Evolutionary conservation across 2,329 filamentous ascomycete species (phyloP), one percentile per base, ranked within the genome.

Genomic region (Aspergillus luchuensis): DNA sequence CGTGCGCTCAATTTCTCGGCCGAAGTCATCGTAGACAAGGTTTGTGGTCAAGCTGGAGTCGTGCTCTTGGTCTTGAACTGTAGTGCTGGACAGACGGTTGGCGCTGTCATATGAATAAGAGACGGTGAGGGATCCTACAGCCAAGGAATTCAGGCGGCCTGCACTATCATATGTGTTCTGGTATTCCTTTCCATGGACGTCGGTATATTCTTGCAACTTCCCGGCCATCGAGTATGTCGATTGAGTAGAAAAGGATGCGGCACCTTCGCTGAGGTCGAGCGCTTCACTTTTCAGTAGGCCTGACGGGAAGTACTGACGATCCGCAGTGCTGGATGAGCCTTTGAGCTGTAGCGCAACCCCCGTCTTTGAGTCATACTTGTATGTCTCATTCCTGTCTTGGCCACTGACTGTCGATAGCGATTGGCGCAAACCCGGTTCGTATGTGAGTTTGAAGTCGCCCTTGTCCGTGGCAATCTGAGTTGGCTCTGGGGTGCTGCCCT

Each of bases 161-260:
- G 8, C 15, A 13, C 7, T 11, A 30, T 59, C 50, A 39, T 59
- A 58, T 43, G n/a, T 21, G 47, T 57, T 57, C 10, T 30, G 28
- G 28, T 61, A 13, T 21, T 58, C 38, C 15, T 55, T 30, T 2
- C 41, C 50, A 19, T 65, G 41, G 21, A 49, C 57, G 21, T 30
- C 10, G 28, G 8, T 30, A 30, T 59, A 60, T 10, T 30, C 15
- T 17, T 48, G 59, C 15, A 56, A 47, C 21, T 59, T 63, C 5
- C 59, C 53, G 6, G 21, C 50, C 41, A 65, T 59, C 8, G 63
- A 62, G 36, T 65, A 61, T 1, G 17, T 11, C 5, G 23, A 50
- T 4, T 57, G 8, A 0, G 25, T 8, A 8, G 28, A 38, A 25
- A 49, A 49, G 15, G 41, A 11, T 17, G 25, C 21, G 13, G 2